Evolutionary conservation across 495 filamentous ascomycete species (phyloP), one percentile per base, ranked within the genome.

Genomic region (Saxophila tyrrhenica): DNA sequence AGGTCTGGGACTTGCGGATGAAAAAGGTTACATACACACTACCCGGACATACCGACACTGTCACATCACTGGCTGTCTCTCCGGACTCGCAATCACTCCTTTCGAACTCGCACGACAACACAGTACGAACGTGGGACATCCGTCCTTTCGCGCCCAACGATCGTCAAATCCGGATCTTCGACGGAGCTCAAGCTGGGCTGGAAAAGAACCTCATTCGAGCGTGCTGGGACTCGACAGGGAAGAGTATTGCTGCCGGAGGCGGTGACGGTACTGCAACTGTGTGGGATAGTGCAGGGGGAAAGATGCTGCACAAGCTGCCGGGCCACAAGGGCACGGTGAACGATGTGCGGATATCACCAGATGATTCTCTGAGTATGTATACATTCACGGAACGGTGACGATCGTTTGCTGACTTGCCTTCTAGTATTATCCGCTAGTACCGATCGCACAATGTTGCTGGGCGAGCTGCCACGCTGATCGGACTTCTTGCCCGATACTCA

Each of bases 291-390:
- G 80, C 84, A 59, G 82, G 77, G 5, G 88, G 83, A 38, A 97
- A 92, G 70, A 70, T 99, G 55, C 66, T 95, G 44, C 94, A 95
- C 72, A 96, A 96, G 67, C 73, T 99, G 48, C 92, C 92, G 0
- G 92, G 92, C 0, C 92, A 99, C 64, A 91, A 89, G 67, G 92
- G 94, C 13, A 86, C 88, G 1, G 94, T 98, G 42, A 98, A 97
- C 64, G 90, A 91, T 66, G 90, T 91, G 50, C 82, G 89, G 59
- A 91, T 99, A 64, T 85, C 86, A 32, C 89, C 92, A 1, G 80
- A 81, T 41, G 90, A 94, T 58, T 87, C 90, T 42, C 84, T 97
- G 47, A 82, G 91, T 96, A 76, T 81, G 91, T 85, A 24, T 21
- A 51, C 19, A 24, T 25, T 54, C 10, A 19, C 21, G 17, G 17